Conservation (phyloP, 257 asterid genomes). For the Rehmannia glutinosa region DNA sequence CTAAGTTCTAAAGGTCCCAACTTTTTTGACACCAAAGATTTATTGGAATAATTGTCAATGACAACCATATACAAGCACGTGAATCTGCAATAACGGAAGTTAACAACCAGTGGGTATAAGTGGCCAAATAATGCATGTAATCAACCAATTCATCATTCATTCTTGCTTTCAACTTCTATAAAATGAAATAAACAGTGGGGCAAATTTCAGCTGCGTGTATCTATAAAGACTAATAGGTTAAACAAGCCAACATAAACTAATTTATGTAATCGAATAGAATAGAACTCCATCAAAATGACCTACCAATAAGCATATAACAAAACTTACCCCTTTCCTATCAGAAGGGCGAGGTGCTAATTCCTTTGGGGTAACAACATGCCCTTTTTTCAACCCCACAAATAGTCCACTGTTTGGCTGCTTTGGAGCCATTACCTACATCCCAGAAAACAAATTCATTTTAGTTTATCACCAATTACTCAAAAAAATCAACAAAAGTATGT, state of each 20-base stretch:
- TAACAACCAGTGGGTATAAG: background rate
- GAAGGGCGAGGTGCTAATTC: conserved; percentile 87
- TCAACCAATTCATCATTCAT: background rate
- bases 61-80: too few relatives aligned
- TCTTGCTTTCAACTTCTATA: background rate
- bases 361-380: conserved; percentile 82
- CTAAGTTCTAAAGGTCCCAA: too few relatives aligned
- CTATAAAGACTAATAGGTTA: too few relatives aligned
- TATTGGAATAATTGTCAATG: too few relatives aligned
- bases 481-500: background rate
- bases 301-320: background rate
- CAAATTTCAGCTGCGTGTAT: background rate
- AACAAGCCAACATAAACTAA: too few relatives aligned
- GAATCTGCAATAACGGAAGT: too few relatives aligned
- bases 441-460: background rate
- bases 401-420: conserved; percentile 74
- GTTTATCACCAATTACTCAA: background rate
- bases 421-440: conserved; percentile 67
- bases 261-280: background rate
- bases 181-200: background rate
- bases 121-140: background rate
- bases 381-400: conserved; percentile 71
- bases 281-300: background rate
- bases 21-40: too few relatives aligned
- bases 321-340: conserved; percentile 79